Base-by-base conservation (phyloP, 2,329 filamentous ascomycete species). In the Knoxdaviesia capensis region DNA sequence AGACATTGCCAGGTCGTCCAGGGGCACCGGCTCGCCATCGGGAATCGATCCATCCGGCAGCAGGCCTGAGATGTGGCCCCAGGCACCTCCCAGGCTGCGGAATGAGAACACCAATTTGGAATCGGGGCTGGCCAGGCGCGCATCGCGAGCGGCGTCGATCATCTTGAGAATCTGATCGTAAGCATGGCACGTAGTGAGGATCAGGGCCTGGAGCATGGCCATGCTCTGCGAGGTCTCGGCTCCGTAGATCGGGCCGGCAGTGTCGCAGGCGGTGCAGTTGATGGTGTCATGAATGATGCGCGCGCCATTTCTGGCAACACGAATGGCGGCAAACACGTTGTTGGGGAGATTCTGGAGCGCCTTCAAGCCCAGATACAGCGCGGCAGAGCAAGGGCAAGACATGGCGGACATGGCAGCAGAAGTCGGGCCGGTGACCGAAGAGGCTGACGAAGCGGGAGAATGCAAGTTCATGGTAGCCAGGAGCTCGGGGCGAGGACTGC, bases 171-270 rank as follows among this genome's bases (percentile, higher is more conserved):
- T 68, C 31, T 55, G 57, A 43, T 61, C 62, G 57, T 77, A 77
- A 6, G 69, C 67, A 51, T 73, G 67, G 42, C 66, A 70, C 38
- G 71, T 63, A 6, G 69, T 68, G 2, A 71, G 71, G 4, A 77
- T 57, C 31, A 77, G 61, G 2, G 71, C 65, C 6, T 64, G 69
- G 4, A 77, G 57, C 41, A 73, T 60, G 70, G 76, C 75, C 40
- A 68, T 59, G 50, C 64, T 74, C 51, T 77, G 73, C 46, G 72
- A 69, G 31, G 60, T 49, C 41, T 69, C 20, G 20, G 20, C 20
- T 20, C 20, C 20, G 20, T 20, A 20, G 2, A 20, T 20, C 20
- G 20, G 20, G 20, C 20, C 20, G 9, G 36, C 8, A 33, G 58
- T 53, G 41, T 62, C 64, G 55, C 73, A 77, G 10, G 54, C 48